A percentile compares a stretch with the other conserved stretches of the same genome.
phyloP scores from a whole-genome alignment of 169 alveolate genomes.

The Cryptosporidium baileyi region DNA sequence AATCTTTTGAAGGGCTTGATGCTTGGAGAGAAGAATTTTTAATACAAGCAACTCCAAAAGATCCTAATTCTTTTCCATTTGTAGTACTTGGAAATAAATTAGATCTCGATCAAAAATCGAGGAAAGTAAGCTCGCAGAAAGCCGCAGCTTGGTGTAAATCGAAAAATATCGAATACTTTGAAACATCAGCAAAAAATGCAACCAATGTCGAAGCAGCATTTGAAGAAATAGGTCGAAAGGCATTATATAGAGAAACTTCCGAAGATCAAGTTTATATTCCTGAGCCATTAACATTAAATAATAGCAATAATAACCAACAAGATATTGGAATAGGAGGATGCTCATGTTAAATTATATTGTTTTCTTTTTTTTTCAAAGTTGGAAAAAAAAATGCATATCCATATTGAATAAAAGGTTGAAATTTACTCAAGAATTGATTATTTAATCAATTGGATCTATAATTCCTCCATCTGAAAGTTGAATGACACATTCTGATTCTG shows the following conservation, averaged over 20 bases:
- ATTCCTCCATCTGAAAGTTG: slow-evolving; percentile 85
- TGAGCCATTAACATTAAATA: slow-evolving; percentile 55
- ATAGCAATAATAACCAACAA: slow-evolving; percentile 1
- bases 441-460: slow-evolving; percentile 78
- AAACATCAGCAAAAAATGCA: slow-evolving; percentile 96
- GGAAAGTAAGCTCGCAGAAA: slow-evolving; percentile 84
- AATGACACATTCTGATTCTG: slow-evolving; percentile 93
- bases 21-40: slow-evolving; percentile 97
- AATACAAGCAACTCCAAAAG: slow-evolving; percentile 93
- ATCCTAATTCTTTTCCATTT: slow-evolving; percentile 94
- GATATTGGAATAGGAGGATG: slow-evolving; percentile 62
- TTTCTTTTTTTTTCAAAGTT: background rate
- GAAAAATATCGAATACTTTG: slow-evolving; percentile 92
- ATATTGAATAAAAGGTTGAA: background rate
- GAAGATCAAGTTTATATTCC: slow-evolving; percentile 83
- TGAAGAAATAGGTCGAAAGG: slow-evolving; percentile 88
- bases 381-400: background rate
- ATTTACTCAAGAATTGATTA: background rate
- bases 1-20: slow-evolving; percentile 92
- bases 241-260: slow-evolving; percentile 83
- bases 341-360: background rate
- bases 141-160: slow-evolving; percentile 93
- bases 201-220: slow-evolving; percentile 94
- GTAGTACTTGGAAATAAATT: slow-evolving; percentile 96
- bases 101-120: slow-evolving; percentile 78